A percentile compares a stretch with the other conserved stretches of the same genome.
These are phyloP conservation scores for Gaertneriomyces semiglobifer DNA, from an alignment of 192 early-diverging fungal species.

Conservation along the genomic window DNA sequence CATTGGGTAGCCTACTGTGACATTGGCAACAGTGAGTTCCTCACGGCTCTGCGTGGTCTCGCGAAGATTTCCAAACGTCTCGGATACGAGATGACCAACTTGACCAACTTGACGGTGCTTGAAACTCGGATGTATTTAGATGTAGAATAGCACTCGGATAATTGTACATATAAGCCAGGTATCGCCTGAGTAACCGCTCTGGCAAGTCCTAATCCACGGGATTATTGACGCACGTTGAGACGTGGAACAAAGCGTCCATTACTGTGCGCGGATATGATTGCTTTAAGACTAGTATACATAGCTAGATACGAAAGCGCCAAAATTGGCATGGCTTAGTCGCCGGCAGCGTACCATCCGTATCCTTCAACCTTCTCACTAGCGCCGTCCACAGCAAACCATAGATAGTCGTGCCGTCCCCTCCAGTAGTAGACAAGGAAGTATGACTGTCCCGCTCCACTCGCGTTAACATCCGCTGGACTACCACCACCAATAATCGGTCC, in stretches of 20 bases:
- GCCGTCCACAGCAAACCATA: constrained; percentile 27
- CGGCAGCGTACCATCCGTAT: constrained; percentile 27
- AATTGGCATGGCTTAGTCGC: constrained; percentile 15
- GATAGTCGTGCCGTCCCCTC: constrained; percentile 25
- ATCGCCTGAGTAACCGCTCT: not conserved
- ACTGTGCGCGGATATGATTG: not conserved
- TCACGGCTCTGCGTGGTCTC: no score
- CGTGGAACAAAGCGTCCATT: not conserved
- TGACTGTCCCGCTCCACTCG: constrained; percentile 5
- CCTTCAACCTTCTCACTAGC: constrained; percentile 14
- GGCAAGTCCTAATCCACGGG: not conserved
- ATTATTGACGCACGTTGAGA: not conserved
- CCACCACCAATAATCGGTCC: constrained; percentile 23
- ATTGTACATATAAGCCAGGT: no score
- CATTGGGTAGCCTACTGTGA: no score
- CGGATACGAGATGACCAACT: no score
- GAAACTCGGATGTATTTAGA: no score
- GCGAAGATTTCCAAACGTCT: no score
- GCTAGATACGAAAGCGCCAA: not conserved
- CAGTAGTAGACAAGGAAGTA: constrained; percentile 34
- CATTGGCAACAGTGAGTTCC: no score
- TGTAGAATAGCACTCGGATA: no score
- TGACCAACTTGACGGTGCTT: no score
- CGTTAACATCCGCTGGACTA: not conserved
- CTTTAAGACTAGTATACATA: not conserved